Base-by-base conservation (phyloP, 257 asterid species). In the Salvia miltiorrhiza region DNA sequence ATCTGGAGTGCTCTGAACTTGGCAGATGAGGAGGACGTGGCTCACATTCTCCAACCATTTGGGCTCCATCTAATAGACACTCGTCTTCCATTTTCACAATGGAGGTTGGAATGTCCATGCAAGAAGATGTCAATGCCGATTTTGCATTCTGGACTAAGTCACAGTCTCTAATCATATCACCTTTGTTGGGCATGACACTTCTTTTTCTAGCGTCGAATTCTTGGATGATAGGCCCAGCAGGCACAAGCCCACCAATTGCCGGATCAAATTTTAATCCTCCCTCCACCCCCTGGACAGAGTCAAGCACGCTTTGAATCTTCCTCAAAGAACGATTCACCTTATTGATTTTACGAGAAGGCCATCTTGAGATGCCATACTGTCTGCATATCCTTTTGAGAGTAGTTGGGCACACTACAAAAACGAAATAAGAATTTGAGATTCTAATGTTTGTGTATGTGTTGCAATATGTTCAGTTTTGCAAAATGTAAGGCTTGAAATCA, bases 321-420 rank as follows among this genome's bases (percentile, higher is more conserved):
- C 77, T 83, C 66, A 93, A 74, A 65, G 98, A 93, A 47, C 95
- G 93, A 78, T 88, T 86, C 26, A 88, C 98, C 77, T 92, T 92
- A 67, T 83, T 83, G 77, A 92, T 92, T 79, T 88, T 88, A 73
- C 97, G 91, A 55, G 93, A 90, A 68, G 98, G 98, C 98, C 98
- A 92, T 76, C 96, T 83, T 33, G 86, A 73, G 83, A 92, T 92
- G 68, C 97, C 97, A 64, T 92, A 87, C 35, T 82, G 86, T 73
- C 98, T 82, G 74, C 98, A 92, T 80, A 92, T 87, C 83, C 95
- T 82, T 80, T 92, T 92, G 41, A 92, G 86, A 21, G 98, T 92
- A 39, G 98, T 90, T 9, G 95, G 97, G 78, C 97, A 92, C 77
- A 93, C 98, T 93, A 77, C 56, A 77, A 73, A 55, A 41, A 62